Conservation (phyloP, 768 basidiomycete genomes). For the Hebeloma cylindrosporum region DNA sequence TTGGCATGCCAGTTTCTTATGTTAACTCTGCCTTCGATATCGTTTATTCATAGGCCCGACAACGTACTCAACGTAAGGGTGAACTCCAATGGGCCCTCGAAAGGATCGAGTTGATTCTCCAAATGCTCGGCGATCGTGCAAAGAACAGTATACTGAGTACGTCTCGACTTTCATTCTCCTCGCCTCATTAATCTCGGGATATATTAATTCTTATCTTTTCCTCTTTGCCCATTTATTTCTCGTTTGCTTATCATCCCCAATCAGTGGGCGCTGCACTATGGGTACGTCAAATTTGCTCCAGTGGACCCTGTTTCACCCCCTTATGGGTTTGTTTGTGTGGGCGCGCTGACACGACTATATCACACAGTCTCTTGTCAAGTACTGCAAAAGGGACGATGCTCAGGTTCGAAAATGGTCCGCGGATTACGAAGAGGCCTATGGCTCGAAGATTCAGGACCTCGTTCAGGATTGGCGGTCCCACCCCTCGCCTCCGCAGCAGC, state of each 20-base stretch:
- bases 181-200: slow-evolving; percentile 9
- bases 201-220: slow-evolving; percentile 9
- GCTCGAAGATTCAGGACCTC: slow-evolving; percentile 55
- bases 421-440: slow-evolving; percentile 68
- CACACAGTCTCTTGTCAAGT: slow-evolving; percentile 68
- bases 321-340: slow-evolving; percentile 12
- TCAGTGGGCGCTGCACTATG: slow-evolving; percentile 59
- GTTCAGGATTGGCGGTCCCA: slow-evolving; percentile 40
- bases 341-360: no score
- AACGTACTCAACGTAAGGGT: slow-evolving; percentile 35
- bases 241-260: slow-evolving; percentile 13
- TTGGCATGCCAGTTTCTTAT: slow-evolving; percentile 12
- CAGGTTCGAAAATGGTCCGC: slow-evolving; percentile 57
- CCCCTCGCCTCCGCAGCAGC: slow-evolving; percentile 37
- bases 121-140: slow-evolving; percentile 48
- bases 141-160: slow-evolving; percentile 47
- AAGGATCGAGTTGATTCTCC: slow-evolving; percentile 44
- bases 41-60: slow-evolving; percentile 36
- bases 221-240: slow-evolving; percentile 3
- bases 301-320: slow-evolving; percentile 2
- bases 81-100: slow-evolving; percentile 45
- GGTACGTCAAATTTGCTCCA: slow-evolving; percentile 41
- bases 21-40: slow-evolving; percentile 9
- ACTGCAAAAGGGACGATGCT: slow-evolving; percentile 55
- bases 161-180: slow-evolving; percentile 20